Base-by-base conservation (phyloP, 108 stramenopile species). In the Cyclostephanos invisitatus region DNA sequence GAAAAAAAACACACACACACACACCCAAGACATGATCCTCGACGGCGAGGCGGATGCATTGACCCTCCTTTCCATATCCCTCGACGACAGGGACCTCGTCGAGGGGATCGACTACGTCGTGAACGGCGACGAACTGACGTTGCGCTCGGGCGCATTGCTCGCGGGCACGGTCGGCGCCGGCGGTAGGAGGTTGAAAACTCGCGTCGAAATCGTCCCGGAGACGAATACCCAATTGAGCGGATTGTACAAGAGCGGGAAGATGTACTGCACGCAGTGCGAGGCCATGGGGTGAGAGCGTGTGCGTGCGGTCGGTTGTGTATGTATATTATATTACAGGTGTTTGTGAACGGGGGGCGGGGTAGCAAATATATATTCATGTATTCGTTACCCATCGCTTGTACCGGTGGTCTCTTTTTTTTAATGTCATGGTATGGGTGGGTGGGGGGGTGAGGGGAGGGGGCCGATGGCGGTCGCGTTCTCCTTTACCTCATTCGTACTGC, bases 181-280 rank as follows among this genome's bases (percentile, higher is more conserved):
- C 65, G 10, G 25, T 8, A 35, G 68, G 0, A 57, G 72, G 2
- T 49, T 96, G 7, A 70, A 54, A n/a, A 97, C 92, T 3, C 74
- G 67, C 7, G 95, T 94, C 0, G 75, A 83, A 28, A 82, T 95
- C 61, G 65, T 81, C 2, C 98, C 98, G 0, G 95, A 91, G 68
- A 86, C 93, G 17, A 98, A 98, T 77, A 97, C 96, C 5, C 89
- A 92, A 74, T 72, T 98, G 7, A 71, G 74, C 18, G 98, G 98
- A 42, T 74, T 99, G 28, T 99, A 99, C 89, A 91, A 93, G 71
- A 73, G 73, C 38, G 86, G 88, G 25, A 60, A 78, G 53, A 91
- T 93, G 91, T 97, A 94, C 58, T 98, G 96, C 82, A 96, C 98
- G 3, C 98, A 98, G 67, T 92, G 91, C 74, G 85, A 93, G 62